Conservation (phyloP, 2,329 filamentous ascomycete genomes). For the Aspergillus oerlinghausenensis region DNA sequence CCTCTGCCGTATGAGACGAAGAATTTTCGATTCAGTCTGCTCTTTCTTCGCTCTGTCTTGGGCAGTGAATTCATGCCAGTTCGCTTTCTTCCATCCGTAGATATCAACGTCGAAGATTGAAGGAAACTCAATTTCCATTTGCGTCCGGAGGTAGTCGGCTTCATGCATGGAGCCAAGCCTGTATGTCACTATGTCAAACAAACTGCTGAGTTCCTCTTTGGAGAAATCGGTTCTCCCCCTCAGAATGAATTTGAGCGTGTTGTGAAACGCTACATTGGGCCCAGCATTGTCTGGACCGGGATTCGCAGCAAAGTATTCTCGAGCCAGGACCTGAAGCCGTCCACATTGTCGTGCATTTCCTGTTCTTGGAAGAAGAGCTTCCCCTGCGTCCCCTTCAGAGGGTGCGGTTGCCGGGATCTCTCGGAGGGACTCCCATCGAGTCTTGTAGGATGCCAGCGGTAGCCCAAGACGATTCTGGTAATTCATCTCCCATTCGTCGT, state of each 20-base stretch:
- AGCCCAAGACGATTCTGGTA: conserved; percentile 10
- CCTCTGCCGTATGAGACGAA: no score
- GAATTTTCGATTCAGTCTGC: no score
- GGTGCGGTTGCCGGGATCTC: background rate
- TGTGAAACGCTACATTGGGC: background rate
- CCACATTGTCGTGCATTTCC: background rate
- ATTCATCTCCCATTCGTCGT: conserved; percentile 14
- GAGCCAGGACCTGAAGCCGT: background rate
- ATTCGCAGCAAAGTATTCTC: background rate
- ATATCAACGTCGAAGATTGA: background rate
- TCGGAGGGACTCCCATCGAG: conserved; percentile 10
- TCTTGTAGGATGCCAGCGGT: conserved; percentile 10
- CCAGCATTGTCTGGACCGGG: background rate
- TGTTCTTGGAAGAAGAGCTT: background rate
- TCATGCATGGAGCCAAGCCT: background rate
- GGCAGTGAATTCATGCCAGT: background rate
- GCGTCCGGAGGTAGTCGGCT: background rate
- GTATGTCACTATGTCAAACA: background rate
- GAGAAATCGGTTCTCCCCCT: background rate
- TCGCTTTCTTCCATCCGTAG: background rate
- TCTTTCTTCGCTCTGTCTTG: no score
- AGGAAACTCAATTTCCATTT: background rate
- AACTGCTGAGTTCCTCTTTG: background rate
- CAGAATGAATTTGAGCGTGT: background rate
- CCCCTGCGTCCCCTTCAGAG: background rate